phyloP scores from a whole-genome alignment of 306 rosid species.

The Trichosanthes cucumerina region DNA sequence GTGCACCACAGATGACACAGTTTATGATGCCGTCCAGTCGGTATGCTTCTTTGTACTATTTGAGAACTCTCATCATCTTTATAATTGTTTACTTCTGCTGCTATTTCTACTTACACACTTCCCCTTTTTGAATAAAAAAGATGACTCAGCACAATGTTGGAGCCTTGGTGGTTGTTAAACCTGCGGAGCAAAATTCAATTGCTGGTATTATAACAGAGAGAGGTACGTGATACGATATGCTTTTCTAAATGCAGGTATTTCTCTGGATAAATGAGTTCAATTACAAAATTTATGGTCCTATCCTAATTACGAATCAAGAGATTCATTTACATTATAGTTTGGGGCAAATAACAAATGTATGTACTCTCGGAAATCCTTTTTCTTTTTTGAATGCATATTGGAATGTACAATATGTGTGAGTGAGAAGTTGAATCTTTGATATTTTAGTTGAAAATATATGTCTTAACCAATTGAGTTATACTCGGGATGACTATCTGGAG shows the following conservation, averaged over 20 bases:
- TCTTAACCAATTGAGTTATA: too few relatives aligned
- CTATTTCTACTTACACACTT: background rate
- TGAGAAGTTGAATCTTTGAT: background rate
- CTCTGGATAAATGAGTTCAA: background rate
- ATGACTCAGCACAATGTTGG: conserved; percentile 99
- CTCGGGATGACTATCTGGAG: too few relatives aligned
- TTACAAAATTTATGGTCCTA: background rate
- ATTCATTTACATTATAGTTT: background rate
- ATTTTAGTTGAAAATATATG: background rate
- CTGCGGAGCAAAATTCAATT: conserved; percentile 50
- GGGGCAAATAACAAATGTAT: background rate
- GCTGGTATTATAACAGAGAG: conserved; percentile 98
- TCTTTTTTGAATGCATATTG: background rate
- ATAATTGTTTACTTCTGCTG: background rate
- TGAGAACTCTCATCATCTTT: conserved; percentile 8
- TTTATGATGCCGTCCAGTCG: conserved; percentile 96
- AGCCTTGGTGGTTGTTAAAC: conserved; percentile 92
- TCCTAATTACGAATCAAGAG: background rate
- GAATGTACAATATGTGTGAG: background rate
- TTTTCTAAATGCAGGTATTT: background rate
- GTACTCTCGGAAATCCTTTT: background rate
- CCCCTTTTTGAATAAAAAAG: conserved; percentile 15
- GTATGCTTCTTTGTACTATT: conserved; percentile 32
- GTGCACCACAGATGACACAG: conserved; percentile 88
- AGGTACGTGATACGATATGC: conserved; percentile 32